Evolutionary conservation across 768 basidiomycete genomes (phyloP).

Genomic region (Russula sp.): DNA sequence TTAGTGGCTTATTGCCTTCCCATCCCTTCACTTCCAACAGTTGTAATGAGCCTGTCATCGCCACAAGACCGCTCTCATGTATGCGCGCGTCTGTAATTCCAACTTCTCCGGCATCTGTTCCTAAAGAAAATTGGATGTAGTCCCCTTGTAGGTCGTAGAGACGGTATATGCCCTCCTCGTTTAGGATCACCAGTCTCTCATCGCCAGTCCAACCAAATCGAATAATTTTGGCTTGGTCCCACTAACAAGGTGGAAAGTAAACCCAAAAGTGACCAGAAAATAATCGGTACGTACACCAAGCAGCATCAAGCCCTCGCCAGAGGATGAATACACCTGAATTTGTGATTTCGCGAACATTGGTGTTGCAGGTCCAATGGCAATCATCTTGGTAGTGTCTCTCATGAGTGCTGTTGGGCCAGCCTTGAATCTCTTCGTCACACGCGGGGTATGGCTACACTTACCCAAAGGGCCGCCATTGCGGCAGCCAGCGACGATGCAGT

Average conservation of each 20-base stretch:
- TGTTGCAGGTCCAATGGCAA: conserved; percentile 58
- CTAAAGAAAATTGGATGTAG: conserved; percentile 81
- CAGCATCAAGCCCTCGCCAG: conserved; percentile 63
- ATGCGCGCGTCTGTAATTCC: conserved; percentile 83
- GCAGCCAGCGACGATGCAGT: conserved; percentile 77
- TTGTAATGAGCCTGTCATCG: conserved; percentile 66
- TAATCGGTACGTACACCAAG: conserved; percentile 60
- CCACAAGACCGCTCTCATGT: conserved; percentile 83
- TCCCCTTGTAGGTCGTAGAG: conserved; percentile 84
- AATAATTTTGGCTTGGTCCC: conserved; percentile 83
- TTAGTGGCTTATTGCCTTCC: conserved; percentile 69
- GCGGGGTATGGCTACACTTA: conserved; percentile 31
- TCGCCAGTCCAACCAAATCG: conserved; percentile 81
- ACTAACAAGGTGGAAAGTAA: conserved; percentile 44
- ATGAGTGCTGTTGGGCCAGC: conserved; percentile 58
- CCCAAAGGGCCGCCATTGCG: conserved; percentile 87
- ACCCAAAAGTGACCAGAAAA: conserved; percentile 1
- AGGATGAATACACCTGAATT: conserved; percentile 82
- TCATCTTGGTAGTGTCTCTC: conserved; percentile 75
- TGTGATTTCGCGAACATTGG: conserved; percentile 65
- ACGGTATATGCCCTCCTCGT: conserved; percentile 90
- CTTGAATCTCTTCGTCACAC: background rate
- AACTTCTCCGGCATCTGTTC: conserved; percentile 71
- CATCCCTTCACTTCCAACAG: conserved; percentile 87
- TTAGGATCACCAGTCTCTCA: conserved; percentile 76